These are phyloP conservation scores for Nitzschia putrida DNA, from an alignment of 108 stramenopile species.

Conservation along the genomic window DNA sequence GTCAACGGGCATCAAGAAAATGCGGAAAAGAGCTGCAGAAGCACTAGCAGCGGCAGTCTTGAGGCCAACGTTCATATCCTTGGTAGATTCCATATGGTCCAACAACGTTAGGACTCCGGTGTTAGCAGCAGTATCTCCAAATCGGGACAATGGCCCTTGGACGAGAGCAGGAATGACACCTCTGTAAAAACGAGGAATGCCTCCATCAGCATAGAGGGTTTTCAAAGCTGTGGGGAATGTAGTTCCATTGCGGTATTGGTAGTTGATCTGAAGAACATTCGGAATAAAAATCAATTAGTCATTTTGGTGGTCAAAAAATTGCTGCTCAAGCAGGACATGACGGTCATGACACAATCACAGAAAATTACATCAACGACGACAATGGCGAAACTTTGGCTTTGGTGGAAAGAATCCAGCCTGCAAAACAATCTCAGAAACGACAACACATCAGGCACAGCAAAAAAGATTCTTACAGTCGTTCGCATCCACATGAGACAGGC, in stretches of 20 bases:
- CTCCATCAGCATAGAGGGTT: slow-evolving; percentile 95
- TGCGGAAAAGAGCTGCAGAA: slow-evolving; percentile 91
- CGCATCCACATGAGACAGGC: slow-evolving; percentile 86
- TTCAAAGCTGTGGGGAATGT: slow-evolving; percentile 84
- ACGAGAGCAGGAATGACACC: slow-evolving; percentile 90
- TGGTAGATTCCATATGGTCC: slow-evolving; percentile 81
- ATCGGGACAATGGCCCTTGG: slow-evolving; percentile 92
- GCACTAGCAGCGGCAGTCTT: slow-evolving; percentile 86
- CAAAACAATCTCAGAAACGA: not conserved
- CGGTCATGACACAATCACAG: not conserved
- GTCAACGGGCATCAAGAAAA: slow-evolving; percentile 93
- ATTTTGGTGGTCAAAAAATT: not conserved
- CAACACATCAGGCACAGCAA: not conserved
- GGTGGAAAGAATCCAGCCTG: no score
- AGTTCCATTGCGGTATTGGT: slow-evolving; percentile 98
- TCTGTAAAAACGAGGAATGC: slow-evolving; percentile 94
- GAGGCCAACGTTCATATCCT: slow-evolving; percentile 79
- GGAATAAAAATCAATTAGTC: not conserved
- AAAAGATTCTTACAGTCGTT: slow-evolving; percentile 61
- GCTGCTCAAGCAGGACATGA: not conserved
- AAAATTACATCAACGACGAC: not conserved
- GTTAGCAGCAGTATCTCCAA: slow-evolving; percentile 98
- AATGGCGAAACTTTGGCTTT: no score
- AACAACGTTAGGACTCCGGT: slow-evolving; percentile 89
- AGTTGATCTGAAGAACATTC: slow-evolving; percentile 74